phyloP scores from a whole-genome alignment of 2,329 filamentous ascomycete species.

The Penicillium sp. region DNA sequence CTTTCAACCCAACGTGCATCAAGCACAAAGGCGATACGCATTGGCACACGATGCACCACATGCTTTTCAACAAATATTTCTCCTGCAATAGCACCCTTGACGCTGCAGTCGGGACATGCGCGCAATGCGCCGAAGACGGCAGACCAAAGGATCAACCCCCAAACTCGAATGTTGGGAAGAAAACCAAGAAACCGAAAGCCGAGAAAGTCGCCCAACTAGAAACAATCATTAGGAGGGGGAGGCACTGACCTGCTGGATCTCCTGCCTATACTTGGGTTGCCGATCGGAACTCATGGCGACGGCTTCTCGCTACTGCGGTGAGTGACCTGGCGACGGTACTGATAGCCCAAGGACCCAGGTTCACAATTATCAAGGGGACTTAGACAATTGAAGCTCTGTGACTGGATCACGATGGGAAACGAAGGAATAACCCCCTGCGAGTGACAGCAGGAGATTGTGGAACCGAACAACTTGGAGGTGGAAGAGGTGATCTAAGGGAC shows the following conservation, averaged over 20 bases:
- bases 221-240: neutral
- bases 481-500: neutral
- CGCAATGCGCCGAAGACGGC: neutral
- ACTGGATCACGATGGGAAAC: neutral
- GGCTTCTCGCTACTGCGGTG: constrained; percentile 1
- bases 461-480: no score
- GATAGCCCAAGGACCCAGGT: neutral
- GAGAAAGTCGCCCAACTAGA: neutral
- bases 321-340: neutral
- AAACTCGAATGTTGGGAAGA: neutral
- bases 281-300: constrained; percentile 67
- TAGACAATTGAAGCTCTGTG: neutral
- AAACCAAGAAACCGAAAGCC: neutral
- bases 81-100: neutral
- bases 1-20: neutral
- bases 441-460: neutral
- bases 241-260: constrained; percentile 86
- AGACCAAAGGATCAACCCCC: neutral
- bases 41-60: neutral
- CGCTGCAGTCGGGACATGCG: neutral
- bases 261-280: constrained; percentile 87
- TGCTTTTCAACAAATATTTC: neutral
- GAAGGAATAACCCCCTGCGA: neutral
- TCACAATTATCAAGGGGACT: neutral
- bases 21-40: neutral